Evolutionary conservation across 768 basidiomycete genomes (phyloP).

Genomic region (Boletus reticulatus): DNA sequence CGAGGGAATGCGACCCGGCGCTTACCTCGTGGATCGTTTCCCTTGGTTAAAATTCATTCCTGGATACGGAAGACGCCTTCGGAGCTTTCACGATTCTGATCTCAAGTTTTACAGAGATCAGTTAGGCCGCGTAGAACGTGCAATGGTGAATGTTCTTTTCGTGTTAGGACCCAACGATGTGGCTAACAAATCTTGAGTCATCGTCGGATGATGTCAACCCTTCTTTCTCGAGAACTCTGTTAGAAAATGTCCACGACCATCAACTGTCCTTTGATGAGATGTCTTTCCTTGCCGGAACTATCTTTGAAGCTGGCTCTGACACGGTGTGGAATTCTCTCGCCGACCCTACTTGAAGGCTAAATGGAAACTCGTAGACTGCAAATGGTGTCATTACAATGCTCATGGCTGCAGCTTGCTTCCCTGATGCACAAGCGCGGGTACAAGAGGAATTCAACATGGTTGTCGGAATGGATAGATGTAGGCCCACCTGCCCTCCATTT

Average conservation of each 20-base stretch:
- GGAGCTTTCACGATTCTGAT: slow-evolving; percentile 50
- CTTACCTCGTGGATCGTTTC: slow-evolving; percentile 35
- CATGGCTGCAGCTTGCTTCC: slow-evolving; percentile 55
- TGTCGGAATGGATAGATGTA: slow-evolving; percentile 39
- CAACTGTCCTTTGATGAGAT: slow-evolving; percentile 51
- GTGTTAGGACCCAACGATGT: neutral
- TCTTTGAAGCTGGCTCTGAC: slow-evolving; percentile 63
- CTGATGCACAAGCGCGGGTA: slow-evolving; percentile 45
- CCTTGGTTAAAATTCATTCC: slow-evolving; percentile 47
- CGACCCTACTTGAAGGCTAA: neutral
- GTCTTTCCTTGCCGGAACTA: slow-evolving; percentile 55
- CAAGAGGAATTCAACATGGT: slow-evolving; percentile 54
- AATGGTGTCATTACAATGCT: slow-evolving; percentile 37
- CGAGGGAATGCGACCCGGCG: slow-evolving; percentile 30
- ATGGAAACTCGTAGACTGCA: neutral
- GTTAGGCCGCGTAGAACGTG: slow-evolving; percentile 40
- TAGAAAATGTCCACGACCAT: slow-evolving; percentile 48
- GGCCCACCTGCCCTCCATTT: neutral
- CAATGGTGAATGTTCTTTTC: slow-evolving; percentile 34
- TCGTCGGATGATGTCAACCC: slow-evolving; percentile 3
- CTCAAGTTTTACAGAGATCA: slow-evolving; percentile 49
- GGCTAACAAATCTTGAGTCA: slow-evolving; percentile 3
- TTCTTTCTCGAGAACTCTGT: slow-evolving; percentile 52
- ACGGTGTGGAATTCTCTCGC: slow-evolving; percentile 32
- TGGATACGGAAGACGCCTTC: slow-evolving; percentile 54